Evolutionary conservation across 148 eudicot genomes (phyloP).

Genomic region (Spergularia bocconei): DNA sequence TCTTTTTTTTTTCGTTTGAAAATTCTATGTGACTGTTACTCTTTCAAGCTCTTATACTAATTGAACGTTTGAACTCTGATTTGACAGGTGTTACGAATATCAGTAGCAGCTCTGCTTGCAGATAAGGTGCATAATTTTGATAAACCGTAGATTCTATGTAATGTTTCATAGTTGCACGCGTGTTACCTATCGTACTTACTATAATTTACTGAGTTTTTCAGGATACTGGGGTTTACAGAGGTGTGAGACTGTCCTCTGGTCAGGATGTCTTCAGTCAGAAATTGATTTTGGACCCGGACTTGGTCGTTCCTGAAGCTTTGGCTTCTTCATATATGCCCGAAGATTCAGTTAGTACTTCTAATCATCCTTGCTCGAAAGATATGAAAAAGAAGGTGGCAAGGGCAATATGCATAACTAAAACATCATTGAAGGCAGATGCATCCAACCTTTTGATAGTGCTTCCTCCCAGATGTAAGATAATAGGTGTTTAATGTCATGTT

Average conservation of each 20-base stretch:
- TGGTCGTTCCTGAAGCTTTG: slow-evolving; percentile 34
- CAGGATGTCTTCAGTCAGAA: slow-evolving; percentile 79
- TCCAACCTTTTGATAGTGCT: slow-evolving; percentile 61
- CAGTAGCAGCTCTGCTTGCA: slow-evolving; percentile 50
- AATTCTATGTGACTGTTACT: background rate
- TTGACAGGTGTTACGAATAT: slow-evolving; percentile 81
- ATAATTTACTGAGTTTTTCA: slow-evolving; percentile 26
- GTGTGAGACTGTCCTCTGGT: slow-evolving; percentile 75
- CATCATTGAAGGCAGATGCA: slow-evolving; percentile 56
- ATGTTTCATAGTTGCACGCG: background rate
- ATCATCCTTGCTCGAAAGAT: slow-evolving; percentile 23
- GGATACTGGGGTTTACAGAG: slow-evolving; percentile 60
- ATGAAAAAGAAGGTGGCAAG: slow-evolving; percentile 60
- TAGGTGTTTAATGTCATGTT: slow-evolving; percentile 6
- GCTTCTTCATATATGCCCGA: slow-evolving; percentile 30
- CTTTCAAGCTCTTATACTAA: background rate
- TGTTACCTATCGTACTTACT: background rate
- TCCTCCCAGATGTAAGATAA: slow-evolving; percentile 84
- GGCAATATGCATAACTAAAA: slow-evolving; percentile 69
- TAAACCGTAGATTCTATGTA: background rate
- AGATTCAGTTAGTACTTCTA: slow-evolving; percentile 21
- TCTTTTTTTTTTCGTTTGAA: background rate
- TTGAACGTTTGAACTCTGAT: background rate
- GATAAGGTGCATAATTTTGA: slow-evolving; percentile 55
- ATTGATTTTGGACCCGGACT: slow-evolving; percentile 64